Evolutionary conservation across 192 early-diverging fungal species (phyloP).

Genomic region (Lobulomyces angularis): DNA sequence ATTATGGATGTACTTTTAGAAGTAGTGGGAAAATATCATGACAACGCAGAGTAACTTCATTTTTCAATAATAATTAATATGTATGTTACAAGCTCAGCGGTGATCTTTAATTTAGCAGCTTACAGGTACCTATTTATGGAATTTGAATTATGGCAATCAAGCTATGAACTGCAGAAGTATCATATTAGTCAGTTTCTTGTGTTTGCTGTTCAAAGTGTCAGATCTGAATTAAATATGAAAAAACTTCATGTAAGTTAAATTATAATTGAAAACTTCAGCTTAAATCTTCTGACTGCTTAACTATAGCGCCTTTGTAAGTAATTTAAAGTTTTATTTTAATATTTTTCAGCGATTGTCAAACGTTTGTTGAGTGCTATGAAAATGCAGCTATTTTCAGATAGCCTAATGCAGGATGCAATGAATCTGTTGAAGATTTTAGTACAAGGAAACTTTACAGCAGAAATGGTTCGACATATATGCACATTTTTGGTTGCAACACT

Average conservation of each 20-base stretch:
- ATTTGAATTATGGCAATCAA: constrained; percentile 55
- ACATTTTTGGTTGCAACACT: constrained; percentile 52
- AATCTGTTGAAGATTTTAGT: constrained; percentile 39
- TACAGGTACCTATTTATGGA: constrained; percentile 51
- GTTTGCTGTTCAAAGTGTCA: constrained; percentile 42
- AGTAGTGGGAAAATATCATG: constrained; percentile 47
- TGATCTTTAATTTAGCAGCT: constrained; percentile 51
- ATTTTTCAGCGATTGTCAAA: constrained; percentile 41
- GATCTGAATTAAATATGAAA: constrained; percentile 41
- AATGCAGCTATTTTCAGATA: constrained; percentile 41
- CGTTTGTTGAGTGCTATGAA: constrained; percentile 45
- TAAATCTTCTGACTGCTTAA: background rate
- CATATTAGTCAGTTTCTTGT: constrained; percentile 49
- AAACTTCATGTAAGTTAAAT: constrained; percentile 47
- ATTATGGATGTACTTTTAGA: constrained; percentile 43
- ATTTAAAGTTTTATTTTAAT: background rate
- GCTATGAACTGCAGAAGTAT: constrained; percentile 36
- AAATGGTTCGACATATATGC: constrained; percentile 42
- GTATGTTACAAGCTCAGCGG: constrained; percentile 33
- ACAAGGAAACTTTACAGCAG: constrained; percentile 40
- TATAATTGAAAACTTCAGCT: constrained; percentile 2
- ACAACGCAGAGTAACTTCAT: constrained; percentile 31
- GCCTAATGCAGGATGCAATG: constrained; percentile 35
- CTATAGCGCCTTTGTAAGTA: background rate
- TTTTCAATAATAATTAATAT: constrained; percentile 1